These are phyloP conservation scores for Ailanthus altissimus DNA, from an alignment of 345 rosid species.

Conservation along the genomic window DNA sequence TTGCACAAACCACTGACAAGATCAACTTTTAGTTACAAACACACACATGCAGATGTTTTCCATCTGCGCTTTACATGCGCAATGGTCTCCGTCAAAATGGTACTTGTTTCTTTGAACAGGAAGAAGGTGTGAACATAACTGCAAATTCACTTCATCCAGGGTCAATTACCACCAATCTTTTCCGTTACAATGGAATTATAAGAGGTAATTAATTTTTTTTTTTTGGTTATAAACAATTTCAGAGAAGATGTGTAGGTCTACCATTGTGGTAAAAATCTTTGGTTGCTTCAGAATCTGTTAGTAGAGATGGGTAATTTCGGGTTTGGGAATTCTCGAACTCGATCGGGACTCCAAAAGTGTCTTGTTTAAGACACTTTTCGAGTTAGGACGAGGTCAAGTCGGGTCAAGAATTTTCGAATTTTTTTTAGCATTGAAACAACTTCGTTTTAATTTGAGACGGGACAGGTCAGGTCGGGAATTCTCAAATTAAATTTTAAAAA, in stretches of 20 bases:
- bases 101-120: conserved; percentile 40
- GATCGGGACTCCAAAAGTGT: too few relatives aligned
- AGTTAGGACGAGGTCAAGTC: too few relatives aligned
- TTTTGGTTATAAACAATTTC: conserved; percentile 4
- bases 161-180: conserved; percentile 58
- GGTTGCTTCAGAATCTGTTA: neutral
- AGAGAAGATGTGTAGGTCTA: neutral
- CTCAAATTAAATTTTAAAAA: too few relatives aligned
- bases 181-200: conserved; percentile 47
- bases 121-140: conserved; percentile 57
- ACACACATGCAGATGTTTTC: neutral
- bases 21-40: neutral
- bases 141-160: conserved; percentile 86
- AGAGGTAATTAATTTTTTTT: conserved; percentile 32
- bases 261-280: neutral
- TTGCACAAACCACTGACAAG: neutral
- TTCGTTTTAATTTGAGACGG: too few relatives aligned
- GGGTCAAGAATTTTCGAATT: too few relatives aligned
- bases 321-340: too few relatives aligned
- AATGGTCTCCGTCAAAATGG: conserved; percentile 1
- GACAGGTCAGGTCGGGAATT: too few relatives aligned
- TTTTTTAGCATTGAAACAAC: too few relatives aligned
- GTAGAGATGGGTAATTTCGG: neutral
- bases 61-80: neutral
- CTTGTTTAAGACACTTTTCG: too few relatives aligned